Evolutionary conservation across 805 yeast species (phyloP).

Genomic region (Candida palmyrensis): DNA sequence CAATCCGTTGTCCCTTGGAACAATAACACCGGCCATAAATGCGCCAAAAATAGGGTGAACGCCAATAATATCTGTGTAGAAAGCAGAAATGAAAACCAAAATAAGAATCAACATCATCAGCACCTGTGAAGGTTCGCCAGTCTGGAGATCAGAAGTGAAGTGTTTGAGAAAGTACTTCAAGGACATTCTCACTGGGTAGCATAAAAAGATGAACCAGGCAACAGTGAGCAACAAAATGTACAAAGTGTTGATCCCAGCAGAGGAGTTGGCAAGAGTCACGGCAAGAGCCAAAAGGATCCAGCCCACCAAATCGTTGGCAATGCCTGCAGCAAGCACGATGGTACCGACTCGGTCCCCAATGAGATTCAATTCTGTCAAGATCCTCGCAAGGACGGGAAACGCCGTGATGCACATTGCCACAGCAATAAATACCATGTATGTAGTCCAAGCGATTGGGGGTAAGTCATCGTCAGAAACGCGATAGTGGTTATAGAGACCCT

Average conservation of each 20-base stretch:
- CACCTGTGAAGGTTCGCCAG: constrained; percentile 58
- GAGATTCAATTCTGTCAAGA: constrained; percentile 65
- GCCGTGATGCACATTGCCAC: constrained; percentile 85
- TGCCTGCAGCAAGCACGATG: constrained; percentile 77
- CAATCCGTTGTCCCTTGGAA: constrained; percentile 73
- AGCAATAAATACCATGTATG: constrained; percentile 75
- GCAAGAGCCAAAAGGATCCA: constrained; percentile 77
- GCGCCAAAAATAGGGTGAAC: constrained; percentile 88
- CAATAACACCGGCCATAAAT: constrained; percentile 67
- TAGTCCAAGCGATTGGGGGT: constrained; percentile 52
- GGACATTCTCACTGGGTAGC: constrained; percentile 50
- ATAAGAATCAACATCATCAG: constrained; percentile 53
- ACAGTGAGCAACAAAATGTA: constrained; percentile 61
- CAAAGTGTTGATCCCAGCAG: constrained; percentile 61
- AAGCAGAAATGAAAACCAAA: constrained; percentile 60
- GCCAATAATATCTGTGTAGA: constrained; percentile 78
- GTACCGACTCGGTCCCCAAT: constrained; percentile 68
- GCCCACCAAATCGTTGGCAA: constrained; percentile 72
- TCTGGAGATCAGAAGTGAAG: constrained; percentile 49
- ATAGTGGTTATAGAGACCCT: constrained; percentile 61
- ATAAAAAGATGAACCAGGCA: constrained; percentile 64
- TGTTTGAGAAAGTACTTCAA: constrained; percentile 41
- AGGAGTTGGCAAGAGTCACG: constrained; percentile 71
- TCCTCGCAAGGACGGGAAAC: constrained; percentile 78
- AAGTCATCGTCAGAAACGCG: constrained; percentile 22